Percentiles rank a stretch among this genome's conserved stretches.
These are phyloP conservation scores for Acacia acuminata DNA, from an alignment of 306 rosid genomes.

Conservation along the genomic window DNA sequence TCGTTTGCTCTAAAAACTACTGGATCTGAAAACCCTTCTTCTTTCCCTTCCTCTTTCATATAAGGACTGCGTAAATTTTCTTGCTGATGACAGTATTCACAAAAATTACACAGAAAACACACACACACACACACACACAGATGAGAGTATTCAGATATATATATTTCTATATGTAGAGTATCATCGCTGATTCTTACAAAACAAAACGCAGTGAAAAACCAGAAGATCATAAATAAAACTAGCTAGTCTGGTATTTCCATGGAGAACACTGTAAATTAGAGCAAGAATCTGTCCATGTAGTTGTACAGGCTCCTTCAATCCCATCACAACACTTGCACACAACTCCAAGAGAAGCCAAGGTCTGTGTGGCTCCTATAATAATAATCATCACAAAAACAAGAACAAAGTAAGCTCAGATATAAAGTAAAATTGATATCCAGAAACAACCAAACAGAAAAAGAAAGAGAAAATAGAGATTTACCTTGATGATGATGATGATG, in stretches of 20 bases:
- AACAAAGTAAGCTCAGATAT: background rate
- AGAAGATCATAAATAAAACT: background rate
- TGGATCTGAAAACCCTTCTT: background rate
- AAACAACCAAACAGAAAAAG: background rate
- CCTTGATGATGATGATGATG: constrained; percentile 42
- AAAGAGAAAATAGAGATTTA: background rate
- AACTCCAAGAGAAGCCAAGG: constrained; percentile 42
- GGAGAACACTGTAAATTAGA: constrained; percentile 50
- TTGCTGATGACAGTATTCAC: constrained; percentile 18
- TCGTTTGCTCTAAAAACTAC: background rate
- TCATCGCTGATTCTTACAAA: background rate
- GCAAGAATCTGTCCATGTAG: constrained; percentile 52
- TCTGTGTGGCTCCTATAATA: constrained; percentile 30
- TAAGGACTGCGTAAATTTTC: background rate
- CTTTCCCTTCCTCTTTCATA: background rate
- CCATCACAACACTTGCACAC: constrained; percentile 68
- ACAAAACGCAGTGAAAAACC: background rate
- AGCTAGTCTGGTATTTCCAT: constrained; percentile 45
- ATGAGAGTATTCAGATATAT: background rate
- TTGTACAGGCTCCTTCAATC: constrained; percentile 44
- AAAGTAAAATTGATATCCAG: background rate
- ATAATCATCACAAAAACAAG: background rate
- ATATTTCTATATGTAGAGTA: background rate
- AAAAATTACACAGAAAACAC: background rate
- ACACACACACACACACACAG: background rate